These are phyloP conservation scores for Senna siamea DNA, from an alignment of 306 rosid genomes.

Conservation along the genomic window DNA sequence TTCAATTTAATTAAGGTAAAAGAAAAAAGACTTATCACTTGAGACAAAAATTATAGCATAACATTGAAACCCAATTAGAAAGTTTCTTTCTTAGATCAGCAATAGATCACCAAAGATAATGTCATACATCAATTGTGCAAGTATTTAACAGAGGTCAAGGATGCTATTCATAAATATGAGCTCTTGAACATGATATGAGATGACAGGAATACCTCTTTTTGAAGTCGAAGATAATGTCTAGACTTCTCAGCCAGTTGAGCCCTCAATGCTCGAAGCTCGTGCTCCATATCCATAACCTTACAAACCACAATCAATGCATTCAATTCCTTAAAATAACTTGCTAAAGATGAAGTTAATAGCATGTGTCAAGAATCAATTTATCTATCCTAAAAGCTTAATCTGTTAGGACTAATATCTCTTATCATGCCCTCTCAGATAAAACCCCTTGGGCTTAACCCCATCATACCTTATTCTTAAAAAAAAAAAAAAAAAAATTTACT, in stretches of 20 bases:
- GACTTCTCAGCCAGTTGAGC: slow-evolving; percentile 88
- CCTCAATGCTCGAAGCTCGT: slow-evolving; percentile 90
- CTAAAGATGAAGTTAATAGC: slow-evolving; percentile 19
- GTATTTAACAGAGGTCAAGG: no score
- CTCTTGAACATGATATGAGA: no score
- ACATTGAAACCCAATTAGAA: slow-evolving; percentile 7
- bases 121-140: no score
- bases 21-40: slow-evolving; percentile 20
- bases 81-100: slow-evolving; percentile 9
- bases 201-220: slow-evolving; percentile 70
- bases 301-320: slow-evolving; percentile 36
- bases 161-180: no score
- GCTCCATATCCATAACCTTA: slow-evolving; percentile 99
- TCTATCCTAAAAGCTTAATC: slow-evolving; percentile 2
- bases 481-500: no score
- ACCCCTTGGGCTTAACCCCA: no score
- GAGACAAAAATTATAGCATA: not conserved
- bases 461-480: not conserved
- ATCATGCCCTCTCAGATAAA: not conserved
- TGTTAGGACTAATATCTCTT: not conserved
- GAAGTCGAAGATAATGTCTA: slow-evolving; percentile 78
- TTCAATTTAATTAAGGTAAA: slow-evolving; percentile 13
- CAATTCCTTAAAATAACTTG: slow-evolving; percentile 30
- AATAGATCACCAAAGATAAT: no score
- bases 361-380: not conserved